A percentile compares a stretch with the other conserved stretches of the same genome.
Conservation (phyloP, 768 basidiomycete genomes). For the Termitomyces sp. region DNA sequence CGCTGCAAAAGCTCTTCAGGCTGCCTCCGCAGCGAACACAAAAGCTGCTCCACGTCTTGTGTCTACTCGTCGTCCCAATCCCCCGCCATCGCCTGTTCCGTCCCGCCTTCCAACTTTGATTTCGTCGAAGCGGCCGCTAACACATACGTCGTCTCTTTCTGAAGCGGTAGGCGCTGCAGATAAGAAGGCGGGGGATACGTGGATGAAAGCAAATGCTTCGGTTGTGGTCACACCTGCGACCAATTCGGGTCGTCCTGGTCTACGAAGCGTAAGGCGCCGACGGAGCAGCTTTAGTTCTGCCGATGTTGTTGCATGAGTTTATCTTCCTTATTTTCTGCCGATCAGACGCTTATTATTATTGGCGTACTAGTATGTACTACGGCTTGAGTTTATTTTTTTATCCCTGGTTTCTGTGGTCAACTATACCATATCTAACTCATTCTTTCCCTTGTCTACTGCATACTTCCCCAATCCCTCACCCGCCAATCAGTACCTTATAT, state of each 20-base stretch:
- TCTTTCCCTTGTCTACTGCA: constrained; percentile 17
- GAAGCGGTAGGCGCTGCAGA: constrained; percentile 44
- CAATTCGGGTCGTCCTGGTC: constrained; percentile 70
- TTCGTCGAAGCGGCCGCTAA: constrained; percentile 47
- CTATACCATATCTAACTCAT: constrained; percentile 12
- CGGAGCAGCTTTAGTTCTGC: constrained; percentile 87
- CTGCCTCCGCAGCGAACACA: constrained; percentile 33
- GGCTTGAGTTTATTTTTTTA: neutral
- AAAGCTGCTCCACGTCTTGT: constrained; percentile 18
- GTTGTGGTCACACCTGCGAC: constrained; percentile 70
- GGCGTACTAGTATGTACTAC: neutral
- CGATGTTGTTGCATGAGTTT: constrained; percentile 69
- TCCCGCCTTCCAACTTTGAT: constrained; percentile 77
- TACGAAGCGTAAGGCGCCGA: constrained; percentile 70
- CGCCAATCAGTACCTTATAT: constrained; percentile 23
- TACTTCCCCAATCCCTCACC: constrained; percentile 28
- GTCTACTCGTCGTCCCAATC: constrained; percentile 29
- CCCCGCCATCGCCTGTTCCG: constrained; percentile 63
- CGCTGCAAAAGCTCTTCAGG: constrained; percentile 39
- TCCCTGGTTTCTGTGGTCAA: constrained; percentile 11
- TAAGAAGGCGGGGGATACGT: constrained; percentile 48
- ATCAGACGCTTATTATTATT: constrained; percentile 4
- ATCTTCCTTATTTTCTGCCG: neutral
- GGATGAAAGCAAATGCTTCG: constrained; percentile 73
- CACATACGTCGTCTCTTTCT: constrained; percentile 41